These are phyloP conservation scores for Alternaria hordeiaustralica DNA, from an alignment of 2,329 filamentous ascomycete species.

Conservation along the genomic window DNA sequence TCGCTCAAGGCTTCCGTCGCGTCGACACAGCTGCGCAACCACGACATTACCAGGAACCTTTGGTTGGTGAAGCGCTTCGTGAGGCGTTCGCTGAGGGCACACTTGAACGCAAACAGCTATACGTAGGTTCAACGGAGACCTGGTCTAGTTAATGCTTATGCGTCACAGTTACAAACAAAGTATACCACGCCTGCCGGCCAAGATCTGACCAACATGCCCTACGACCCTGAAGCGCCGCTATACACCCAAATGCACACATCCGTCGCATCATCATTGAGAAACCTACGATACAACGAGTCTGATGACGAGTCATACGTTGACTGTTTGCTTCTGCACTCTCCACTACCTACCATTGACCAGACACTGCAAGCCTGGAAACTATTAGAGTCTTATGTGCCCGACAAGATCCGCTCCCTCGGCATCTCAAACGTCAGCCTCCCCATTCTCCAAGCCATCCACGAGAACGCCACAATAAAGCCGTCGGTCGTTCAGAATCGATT, in stretches of 20 bases:
- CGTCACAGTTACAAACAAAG: conserved; percentile 76
- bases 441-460: conserved; percentile 61
- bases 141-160: not conserved
- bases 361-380: conserved; percentile 71
- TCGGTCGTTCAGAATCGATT: conserved; percentile 80
- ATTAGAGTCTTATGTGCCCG: conserved; percentile 71
- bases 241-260: conserved; percentile 71
- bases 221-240: conserved; percentile 64
- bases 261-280: conserved; percentile 69
- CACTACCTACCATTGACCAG: conserved; percentile 57
- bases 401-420: conserved; percentile 69
- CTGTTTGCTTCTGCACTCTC: conserved; percentile 65
- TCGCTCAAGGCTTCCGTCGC: conserved; percentile 72
- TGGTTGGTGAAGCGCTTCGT: conserved; percentile 72
- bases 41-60: conserved; percentile 75
- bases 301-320: conserved; percentile 60
- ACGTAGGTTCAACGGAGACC: conserved; percentile 52
- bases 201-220: conserved; percentile 66
- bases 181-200: conserved; percentile 72
- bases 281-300: conserved; percentile 57
- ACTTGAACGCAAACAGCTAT: conserved; percentile 67
- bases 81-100: conserved; percentile 65
- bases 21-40: conserved; percentile 82
- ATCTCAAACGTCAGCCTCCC: conserved; percentile 75
- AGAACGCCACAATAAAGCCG: conserved; percentile 58